Conservation (phyloP, 495 filamentous ascomycete genomes). For the Monascus purpureus region DNA sequence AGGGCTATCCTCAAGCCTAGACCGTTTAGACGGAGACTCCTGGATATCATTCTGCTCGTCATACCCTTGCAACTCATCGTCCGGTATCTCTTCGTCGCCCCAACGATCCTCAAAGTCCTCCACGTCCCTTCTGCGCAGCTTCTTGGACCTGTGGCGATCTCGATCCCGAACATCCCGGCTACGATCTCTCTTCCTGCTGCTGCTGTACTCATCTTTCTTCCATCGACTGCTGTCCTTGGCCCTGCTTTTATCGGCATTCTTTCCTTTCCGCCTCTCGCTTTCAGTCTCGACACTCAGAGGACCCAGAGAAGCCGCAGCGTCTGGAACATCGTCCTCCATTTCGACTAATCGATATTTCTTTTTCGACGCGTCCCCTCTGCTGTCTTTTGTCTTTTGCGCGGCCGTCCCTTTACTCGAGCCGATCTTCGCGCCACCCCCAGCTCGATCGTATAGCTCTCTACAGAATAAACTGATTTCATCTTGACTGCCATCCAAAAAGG, state of each 20-base stretch:
- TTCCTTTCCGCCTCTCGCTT: conserved; percentile 27
- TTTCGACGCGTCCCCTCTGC: conserved; percentile 7
- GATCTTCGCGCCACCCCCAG: conserved; percentile 15
- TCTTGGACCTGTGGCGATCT: conserved; percentile 37
- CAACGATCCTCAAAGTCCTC: conserved; percentile 61
- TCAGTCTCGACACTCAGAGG: conserved; percentile 39
- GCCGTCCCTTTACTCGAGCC: conserved; percentile 1
- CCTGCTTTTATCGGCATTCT: conserved; percentile 27
- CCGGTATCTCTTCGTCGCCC: conserved; percentile 60
- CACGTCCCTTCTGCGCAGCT: conserved; percentile 35
- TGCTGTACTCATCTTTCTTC: conserved; percentile 20
- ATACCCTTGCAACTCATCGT: conserved; percentile 25
- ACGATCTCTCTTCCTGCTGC: conserved; percentile 26
- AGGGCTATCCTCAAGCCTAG: conserved; percentile 40
- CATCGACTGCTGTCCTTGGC: conserved; percentile 21
- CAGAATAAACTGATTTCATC: conserved; percentile 38
- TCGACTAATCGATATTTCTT: conserved; percentile 73
- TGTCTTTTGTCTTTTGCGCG: not conserved
- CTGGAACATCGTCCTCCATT: conserved; percentile 58
- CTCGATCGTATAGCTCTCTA: conserved; percentile 35
- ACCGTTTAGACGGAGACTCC: conserved; percentile 44
- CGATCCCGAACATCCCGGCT: conserved; percentile 28
- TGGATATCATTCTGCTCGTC: conserved; percentile 31
- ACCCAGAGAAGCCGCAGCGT: conserved; percentile 22
- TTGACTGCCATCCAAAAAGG: conserved; percentile 39